Evolutionary conservation across 768 basidiomycete genomes (phyloP).

Genomic region (Tephrocybe sp.): DNA sequence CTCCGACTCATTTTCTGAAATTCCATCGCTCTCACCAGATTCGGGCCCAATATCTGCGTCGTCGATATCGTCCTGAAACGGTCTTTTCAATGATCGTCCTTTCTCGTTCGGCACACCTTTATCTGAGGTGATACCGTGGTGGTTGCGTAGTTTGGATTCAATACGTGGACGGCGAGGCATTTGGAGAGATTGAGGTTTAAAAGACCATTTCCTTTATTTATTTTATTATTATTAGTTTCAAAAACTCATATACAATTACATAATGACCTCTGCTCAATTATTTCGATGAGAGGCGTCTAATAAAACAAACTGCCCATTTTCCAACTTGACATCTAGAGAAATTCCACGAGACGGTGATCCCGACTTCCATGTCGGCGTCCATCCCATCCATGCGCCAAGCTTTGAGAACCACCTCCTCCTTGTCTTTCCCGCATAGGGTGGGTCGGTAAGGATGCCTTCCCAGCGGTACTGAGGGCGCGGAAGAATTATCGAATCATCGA

Average conservation of each 20-base stretch:
- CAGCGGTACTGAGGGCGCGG: constrained; percentile 63
- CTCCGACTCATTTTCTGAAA: constrained; percentile 23
- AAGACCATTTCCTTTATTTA: too few relatives aligned
- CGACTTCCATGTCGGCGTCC: constrained; percentile 60
- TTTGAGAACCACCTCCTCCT: constrained; percentile 45
- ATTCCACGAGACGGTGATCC: constrained; percentile 51
- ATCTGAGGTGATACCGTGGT: too few relatives aligned
- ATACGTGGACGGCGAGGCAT: too few relatives aligned
- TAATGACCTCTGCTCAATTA: too few relatives aligned
- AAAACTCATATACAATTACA: too few relatives aligned
- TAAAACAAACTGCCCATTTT: constrained; percentile 57
- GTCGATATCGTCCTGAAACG: too few relatives aligned
- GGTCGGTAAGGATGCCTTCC: constrained; percentile 66
- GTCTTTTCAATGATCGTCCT: too few relatives aligned
- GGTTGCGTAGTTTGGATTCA: too few relatives aligned
- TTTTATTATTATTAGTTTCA: too few relatives aligned
- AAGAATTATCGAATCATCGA: constrained; percentile 59
- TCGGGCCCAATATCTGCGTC: constrained; percentile 8
- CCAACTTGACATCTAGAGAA: constrained; percentile 55
- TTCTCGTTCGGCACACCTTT: too few relatives aligned
- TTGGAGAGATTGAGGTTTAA: too few relatives aligned
- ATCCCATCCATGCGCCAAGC: constrained; percentile 65
- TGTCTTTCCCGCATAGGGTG: constrained; percentile 34
- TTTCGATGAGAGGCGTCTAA: not conserved
- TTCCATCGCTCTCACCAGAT: constrained; percentile 19